Evolutionary conservation across 164 flowering plant genomes (phyloP), one percentile per base, ranked within the genome.

Genomic region (Echeveria elegans): DNA sequence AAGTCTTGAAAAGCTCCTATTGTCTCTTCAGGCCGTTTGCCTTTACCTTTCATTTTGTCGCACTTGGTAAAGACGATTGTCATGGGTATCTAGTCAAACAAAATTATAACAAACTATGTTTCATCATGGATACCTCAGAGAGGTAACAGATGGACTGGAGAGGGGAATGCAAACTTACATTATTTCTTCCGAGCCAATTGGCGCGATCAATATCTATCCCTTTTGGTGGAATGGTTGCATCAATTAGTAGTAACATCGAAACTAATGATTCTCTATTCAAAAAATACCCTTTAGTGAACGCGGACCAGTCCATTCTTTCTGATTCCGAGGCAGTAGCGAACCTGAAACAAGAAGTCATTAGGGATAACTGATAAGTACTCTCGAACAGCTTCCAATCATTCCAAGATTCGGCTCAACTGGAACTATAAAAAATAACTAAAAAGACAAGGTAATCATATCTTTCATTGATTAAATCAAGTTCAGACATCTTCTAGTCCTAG

Each of bases 141-240:
- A 43, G 18, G n/a, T 23, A 23, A 52, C 8, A 52, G 10, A 52
- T 52, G 3, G 58, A 10, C 12, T 52, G 28, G 28, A 7, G 58
- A 14, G 9, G 63, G 23, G 56, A 47, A 12, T 63, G 47, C 15
- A 16, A 12, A 32, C 66, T 29, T 83, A 91, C 98, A 64, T 89
- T 83, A 78, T 89, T 89, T 71, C 97, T 92, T 29, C 93, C 97
- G 66, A 94, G 93, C 98, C 98, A 94, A 77, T 91, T 89, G 24
- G 97, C 98, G 81, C 97, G 89, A 69, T 94, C 98, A 15, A 94
- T 83, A 72, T 94, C 96, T 43, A 89, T 86, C 76, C 85, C 86
- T 72, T 86, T 92, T 50, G 97, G 93, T 10, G 98, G 97, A 65
- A 87, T 86, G 77, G 96, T 91, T 12, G 96, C 91, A 78, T 94